Evolutionary conservation across 1,139 yeast genomes (phyloP).

Genomic region (Debaryomyces fabryi): DNA sequence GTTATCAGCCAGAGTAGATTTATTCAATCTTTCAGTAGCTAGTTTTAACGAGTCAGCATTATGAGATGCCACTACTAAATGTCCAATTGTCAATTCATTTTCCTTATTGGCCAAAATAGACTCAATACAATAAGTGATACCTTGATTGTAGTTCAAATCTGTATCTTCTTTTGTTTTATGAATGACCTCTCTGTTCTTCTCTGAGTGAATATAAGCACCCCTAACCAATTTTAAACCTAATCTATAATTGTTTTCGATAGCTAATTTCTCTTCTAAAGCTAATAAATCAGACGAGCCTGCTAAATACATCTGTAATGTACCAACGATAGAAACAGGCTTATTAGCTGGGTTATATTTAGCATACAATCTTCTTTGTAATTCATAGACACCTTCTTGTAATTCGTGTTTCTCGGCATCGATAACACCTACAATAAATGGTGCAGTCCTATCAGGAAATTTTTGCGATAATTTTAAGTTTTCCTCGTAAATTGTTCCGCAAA

Average conservation of each 20-base stretch:
- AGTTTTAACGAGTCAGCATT: conserved; percentile 76
- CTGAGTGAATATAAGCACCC: conserved; percentile 95
- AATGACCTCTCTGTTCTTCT: conserved; percentile 71
- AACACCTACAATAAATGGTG: conserved; percentile 84
- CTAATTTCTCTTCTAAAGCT: conserved; percentile 64
- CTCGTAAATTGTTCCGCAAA: conserved; percentile 58
- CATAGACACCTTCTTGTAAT: conserved; percentile 89
- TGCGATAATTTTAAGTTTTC: conserved; percentile 50
- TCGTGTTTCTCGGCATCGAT: conserved; percentile 92
- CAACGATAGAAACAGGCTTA: conserved; percentile 70
- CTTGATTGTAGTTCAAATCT: conserved; percentile 75
- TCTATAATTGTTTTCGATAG: conserved; percentile 64
- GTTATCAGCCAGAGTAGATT: conserved; percentile 23
- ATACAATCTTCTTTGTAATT: conserved; percentile 82
- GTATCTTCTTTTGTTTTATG: conserved; percentile 76
- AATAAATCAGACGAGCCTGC: conserved; percentile 68
- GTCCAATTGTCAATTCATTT: conserved; percentile 66
- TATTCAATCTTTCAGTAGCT: conserved; percentile 60
- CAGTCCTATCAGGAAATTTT: conserved; percentile 65
- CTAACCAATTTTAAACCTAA: conserved; percentile 92
- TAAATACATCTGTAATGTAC: conserved; percentile 93
- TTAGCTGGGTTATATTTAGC: conserved; percentile 66
- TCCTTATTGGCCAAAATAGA: conserved; percentile 53
- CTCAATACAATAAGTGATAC: conserved; percentile 65
- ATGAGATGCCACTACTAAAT: conserved; percentile 91